phyloP scores from a whole-genome alignment of 371 early-diverging fungal species.

The Apophysomyces ossiformis region DNA sequence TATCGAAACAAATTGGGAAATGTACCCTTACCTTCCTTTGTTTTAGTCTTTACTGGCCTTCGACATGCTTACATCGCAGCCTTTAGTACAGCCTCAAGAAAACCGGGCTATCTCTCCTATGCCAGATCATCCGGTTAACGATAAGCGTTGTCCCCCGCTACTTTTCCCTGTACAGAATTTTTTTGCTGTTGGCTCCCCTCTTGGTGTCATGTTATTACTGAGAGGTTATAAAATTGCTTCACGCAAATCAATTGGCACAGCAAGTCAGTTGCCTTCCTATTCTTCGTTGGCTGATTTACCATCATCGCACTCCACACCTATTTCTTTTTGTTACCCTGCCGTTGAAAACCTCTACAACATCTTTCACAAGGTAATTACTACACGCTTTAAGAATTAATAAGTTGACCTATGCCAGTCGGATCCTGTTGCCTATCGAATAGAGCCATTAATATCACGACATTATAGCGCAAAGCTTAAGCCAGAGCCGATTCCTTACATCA shows the following conservation, averaged over 20 bases:
- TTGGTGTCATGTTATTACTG: slow-evolving; percentile 76
- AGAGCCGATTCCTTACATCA: slow-evolving; percentile 76
- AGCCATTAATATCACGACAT: slow-evolving; percentile 67
- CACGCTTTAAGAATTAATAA: neutral
- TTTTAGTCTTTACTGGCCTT: slow-evolving; percentile 70
- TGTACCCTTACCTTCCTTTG: neutral
- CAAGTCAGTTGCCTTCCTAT: neutral
- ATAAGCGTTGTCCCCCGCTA: slow-evolving; percentile 21
- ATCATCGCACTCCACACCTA: slow-evolving; percentile 25
- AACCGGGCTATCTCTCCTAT: slow-evolving; percentile 4
- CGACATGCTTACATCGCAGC: slow-evolving; percentile 78
- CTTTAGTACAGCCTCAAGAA: slow-evolving; percentile 36
- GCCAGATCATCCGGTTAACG: slow-evolving; percentile 4
- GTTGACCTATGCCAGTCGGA: slow-evolving; percentile 34
- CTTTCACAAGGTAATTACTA: slow-evolving; percentile 63
- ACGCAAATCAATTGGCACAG: slow-evolving; percentile 32
- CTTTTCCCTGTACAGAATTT: slow-evolving; percentile 60
- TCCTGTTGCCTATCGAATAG: slow-evolving; percentile 72
- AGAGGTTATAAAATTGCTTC: slow-evolving; percentile 68
- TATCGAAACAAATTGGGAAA: neutral
- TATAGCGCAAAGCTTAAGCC: slow-evolving; percentile 64
- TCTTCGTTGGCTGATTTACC: slow-evolving; percentile 13
- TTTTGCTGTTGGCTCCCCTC: slow-evolving; percentile 78
- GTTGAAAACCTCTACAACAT: slow-evolving; percentile 81
- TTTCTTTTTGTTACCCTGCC: slow-evolving; percentile 62